phyloP scores from a whole-genome alignment of 352 stramenopile genomes.

The Globisporangium canariense region DNA sequence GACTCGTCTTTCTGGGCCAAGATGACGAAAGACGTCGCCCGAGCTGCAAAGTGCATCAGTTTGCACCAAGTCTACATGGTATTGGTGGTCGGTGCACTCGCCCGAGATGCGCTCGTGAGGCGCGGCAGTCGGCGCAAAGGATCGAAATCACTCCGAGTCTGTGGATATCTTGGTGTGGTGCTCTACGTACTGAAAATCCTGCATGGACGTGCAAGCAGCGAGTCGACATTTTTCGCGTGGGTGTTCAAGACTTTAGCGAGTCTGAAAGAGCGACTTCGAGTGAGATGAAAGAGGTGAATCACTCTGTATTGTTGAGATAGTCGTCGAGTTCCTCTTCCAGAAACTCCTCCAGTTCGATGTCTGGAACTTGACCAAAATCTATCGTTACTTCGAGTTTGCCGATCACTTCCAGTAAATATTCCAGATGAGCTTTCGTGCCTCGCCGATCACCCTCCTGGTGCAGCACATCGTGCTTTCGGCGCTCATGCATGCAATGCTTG shows the following conservation, averaged over 20 bases:
- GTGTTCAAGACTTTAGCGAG: not conserved
- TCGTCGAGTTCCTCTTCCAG: conserved; percentile 46
- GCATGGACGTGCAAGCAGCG: too few relatives aligned
- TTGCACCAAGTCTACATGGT: conserved; percentile 27
- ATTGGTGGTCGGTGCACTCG: conserved; percentile 22
- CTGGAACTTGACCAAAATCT: conserved; percentile 45
- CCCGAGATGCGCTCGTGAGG: conserved; percentile 9
- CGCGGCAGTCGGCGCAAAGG: not conserved
- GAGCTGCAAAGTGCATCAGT: conserved; percentile 14
- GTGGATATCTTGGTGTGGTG: conserved; percentile 10
- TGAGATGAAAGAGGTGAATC: not conserved
- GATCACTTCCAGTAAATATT: conserved; percentile 46
- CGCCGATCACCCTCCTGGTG: conserved; percentile 32
- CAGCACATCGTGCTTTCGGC: conserved; percentile 55
- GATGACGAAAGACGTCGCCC: not conserved
- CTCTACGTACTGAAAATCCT: conserved; percentile 30
- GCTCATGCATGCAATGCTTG: conserved; percentile 75
- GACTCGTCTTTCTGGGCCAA: not conserved
- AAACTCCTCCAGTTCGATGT: conserved; percentile 59
- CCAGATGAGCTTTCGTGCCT: conserved; percentile 27
- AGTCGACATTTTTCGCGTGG: not conserved
- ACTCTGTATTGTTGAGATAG: conserved; percentile 6
- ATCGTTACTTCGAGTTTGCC: conserved; percentile 52
- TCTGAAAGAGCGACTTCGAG: conserved; percentile 2
- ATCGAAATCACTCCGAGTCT: conserved; percentile 12